These are phyloP conservation scores for Agrostemma githago DNA, from an alignment of 148 eudicot species.

Conservation along the genomic window DNA sequence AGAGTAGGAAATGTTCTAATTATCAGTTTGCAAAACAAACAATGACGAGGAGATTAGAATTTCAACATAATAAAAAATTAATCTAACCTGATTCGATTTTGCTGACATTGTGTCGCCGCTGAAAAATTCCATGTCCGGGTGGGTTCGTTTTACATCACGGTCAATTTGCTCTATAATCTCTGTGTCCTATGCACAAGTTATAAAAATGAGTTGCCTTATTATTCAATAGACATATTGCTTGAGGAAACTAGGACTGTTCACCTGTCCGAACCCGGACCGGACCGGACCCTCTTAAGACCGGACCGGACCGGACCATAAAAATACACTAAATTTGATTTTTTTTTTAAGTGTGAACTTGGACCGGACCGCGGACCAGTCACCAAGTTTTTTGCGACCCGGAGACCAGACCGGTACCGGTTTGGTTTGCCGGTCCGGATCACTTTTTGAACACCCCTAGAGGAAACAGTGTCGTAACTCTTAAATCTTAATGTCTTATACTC, in stretches of 20 bases:
- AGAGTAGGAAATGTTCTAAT: conserved; percentile 20
- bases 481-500: too few species aligned
- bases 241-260: background rate
- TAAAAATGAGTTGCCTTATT: background rate
- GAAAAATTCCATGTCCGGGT: conserved; percentile 89
- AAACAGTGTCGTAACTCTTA: too few species aligned
- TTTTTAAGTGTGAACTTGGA: too few species aligned
- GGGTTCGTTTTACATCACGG: conserved; percentile 96
- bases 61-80: background rate
- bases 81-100: conserved; percentile 65
- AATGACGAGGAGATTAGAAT: background rate
- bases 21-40: conserved; percentile 1
- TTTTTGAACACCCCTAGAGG: too few species aligned
- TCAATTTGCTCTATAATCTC: conserved; percentile 96
- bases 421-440: too few species aligned
- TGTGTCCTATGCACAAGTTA: conserved; percentile 51
- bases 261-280: too few species aligned
- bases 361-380: too few species aligned
- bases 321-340: too few species aligned
- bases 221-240: background rate
- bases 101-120: conserved; percentile 72
- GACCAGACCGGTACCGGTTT: too few species aligned
- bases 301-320: too few species aligned
- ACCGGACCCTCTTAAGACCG: too few species aligned
- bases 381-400: too few species aligned